These are phyloP conservation scores for Flaveria floridana DNA, from an alignment of 140 eudicot species.

Conservation along the genomic window DNA sequence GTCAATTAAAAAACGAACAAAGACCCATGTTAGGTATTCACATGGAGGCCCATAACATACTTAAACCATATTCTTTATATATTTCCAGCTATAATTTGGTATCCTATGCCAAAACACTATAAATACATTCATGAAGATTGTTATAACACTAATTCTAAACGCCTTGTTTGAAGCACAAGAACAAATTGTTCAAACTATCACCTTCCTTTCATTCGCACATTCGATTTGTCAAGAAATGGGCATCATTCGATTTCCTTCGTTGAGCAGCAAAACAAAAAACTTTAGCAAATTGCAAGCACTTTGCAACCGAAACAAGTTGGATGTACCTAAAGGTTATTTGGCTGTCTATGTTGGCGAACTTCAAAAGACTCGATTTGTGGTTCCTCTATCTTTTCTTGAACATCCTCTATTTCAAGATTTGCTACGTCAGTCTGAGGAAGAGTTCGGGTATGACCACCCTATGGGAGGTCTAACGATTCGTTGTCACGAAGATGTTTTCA, in stretches of 20 bases:
- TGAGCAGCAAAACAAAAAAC: conserved; percentile 21
- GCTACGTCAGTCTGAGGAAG: conserved; percentile 43
- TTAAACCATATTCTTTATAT: conserved; percentile 18
- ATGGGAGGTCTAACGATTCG: conserved; percentile 58
- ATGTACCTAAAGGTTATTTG: conserved; percentile 50
- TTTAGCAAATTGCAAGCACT: conserved; percentile 36
- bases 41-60: conserved; percentile 34
- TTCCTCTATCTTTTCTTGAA: conserved; percentile 46
- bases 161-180: neutral
- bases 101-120: conserved; percentile 40
- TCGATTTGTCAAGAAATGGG: conserved; percentile 25
- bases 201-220: neutral
- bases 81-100: conserved; percentile 20
- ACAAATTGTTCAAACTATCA: neutral
- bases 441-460: conserved; percentile 53
- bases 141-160: conserved; percentile 24
- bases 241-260: conserved; percentile 40
- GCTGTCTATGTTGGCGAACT: conserved; percentile 45
- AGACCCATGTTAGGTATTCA: conserved; percentile 37
- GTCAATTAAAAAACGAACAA: conserved; percentile 21
- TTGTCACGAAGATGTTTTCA: conserved; percentile 46
- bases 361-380: conserved; percentile 45
- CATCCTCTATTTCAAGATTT: conserved; percentile 49
- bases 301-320: conserved; percentile 35
- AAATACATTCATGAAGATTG: conserved; percentile 20